Conservation (phyloP, 225 moss, liverwort and hornwort genomes). For the Pleurozium schreberi region DNA sequence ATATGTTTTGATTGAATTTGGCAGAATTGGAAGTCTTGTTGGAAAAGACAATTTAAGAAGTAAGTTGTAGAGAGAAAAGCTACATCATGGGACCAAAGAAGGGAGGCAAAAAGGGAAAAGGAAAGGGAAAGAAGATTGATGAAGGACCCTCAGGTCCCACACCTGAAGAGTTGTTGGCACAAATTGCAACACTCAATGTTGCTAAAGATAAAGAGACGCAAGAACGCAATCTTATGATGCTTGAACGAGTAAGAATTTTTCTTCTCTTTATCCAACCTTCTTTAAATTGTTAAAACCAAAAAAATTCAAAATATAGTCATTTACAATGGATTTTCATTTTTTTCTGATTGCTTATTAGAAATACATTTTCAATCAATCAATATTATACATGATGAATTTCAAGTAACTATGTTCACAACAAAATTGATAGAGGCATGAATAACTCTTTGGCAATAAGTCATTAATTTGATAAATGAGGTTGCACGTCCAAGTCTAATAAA, state of each 20-base stretch:
- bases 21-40: not conserved
- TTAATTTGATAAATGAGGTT: not conserved
- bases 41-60: not conserved
- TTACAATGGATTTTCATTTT: not conserved
- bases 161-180: conserved; percentile 39
- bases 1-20: not conserved
- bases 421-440: not conserved
- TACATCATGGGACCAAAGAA: conserved; percentile 65
- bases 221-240: conserved; percentile 75
- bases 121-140: conserved; percentile 14
- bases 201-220: conserved; percentile 49
- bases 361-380: too few species aligned
- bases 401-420: not conserved
- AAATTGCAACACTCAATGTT: conserved; percentile 37
- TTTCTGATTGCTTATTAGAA: not conserved
- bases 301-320: not conserved
- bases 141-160: conserved; percentile 33
- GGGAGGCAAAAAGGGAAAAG: conserved; percentile 22
- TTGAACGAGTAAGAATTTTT: conserved; percentile 29
- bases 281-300: not conserved
- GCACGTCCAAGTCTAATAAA: fast-evolving
- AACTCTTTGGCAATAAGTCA: not conserved
- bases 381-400: not conserved
- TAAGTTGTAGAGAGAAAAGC: not conserved
- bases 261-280: not conserved